These are phyloP conservation scores for Saxophila tyrrhenica DNA, from an alignment of 495 filamentous ascomycete species.

Conservation along the genomic window DNA sequence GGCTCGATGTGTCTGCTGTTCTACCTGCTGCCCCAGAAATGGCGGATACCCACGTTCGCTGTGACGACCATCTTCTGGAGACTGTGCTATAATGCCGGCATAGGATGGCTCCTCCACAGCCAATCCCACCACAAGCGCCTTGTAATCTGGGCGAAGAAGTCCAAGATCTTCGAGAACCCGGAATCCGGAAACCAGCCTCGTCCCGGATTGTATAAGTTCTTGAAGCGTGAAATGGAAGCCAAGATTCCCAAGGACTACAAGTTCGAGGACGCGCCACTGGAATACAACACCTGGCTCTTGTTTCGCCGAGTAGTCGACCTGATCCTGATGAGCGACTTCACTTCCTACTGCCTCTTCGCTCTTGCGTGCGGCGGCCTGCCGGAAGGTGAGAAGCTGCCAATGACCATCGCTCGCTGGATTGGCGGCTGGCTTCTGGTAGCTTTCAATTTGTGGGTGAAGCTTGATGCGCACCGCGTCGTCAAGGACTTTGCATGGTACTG, in stretches of 20 bases:
- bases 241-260: slow-evolving; percentile 91
- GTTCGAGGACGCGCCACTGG: slow-evolving; percentile 82
- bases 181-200: slow-evolving; percentile 66
- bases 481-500: slow-evolving; percentile 99
- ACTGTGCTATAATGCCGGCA: slow-evolving; percentile 81
- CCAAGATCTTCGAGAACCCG: slow-evolving; percentile 75
- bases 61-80: slow-evolving; percentile 85
- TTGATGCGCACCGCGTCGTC: slow-evolving; percentile 95
- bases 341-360: slow-evolving; percentile 91
- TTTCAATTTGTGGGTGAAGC: slow-evolving; percentile 98
- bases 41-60: slow-evolving; percentile 66
- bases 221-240: slow-evolving; percentile 82
- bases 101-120: slow-evolving; percentile 75
- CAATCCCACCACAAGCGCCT: slow-evolving; percentile 83
- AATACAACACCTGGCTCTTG: slow-evolving; percentile 98
- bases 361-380: slow-evolving; percentile 74
- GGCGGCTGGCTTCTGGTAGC: slow-evolving; percentile 67
- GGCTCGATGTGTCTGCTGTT: slow-evolving; percentile 59
- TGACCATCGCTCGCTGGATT: slow-evolving; percentile 68
- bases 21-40: slow-evolving; percentile 53
- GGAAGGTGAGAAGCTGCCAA: slow-evolving; percentile 51
- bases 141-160: slow-evolving; percentile 77
- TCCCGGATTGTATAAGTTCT: slow-evolving; percentile 64
- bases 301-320: slow-evolving; percentile 91
- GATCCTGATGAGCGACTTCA: slow-evolving; percentile 97